Conservation (phyloP, 345 rosid species). For the Laguncularia racemosa region DNA sequence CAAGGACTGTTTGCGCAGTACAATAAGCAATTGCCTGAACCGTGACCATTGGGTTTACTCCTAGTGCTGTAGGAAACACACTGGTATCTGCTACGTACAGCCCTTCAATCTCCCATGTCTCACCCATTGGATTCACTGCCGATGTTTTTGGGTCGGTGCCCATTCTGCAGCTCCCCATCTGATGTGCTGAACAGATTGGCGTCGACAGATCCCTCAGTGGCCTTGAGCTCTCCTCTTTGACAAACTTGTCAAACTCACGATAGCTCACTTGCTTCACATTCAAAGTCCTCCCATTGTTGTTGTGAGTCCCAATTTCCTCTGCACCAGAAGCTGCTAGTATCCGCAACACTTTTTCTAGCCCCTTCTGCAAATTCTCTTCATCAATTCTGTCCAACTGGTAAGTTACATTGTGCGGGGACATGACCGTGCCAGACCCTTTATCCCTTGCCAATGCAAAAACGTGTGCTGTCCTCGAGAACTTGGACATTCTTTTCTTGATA, state of each 20-base stretch:
- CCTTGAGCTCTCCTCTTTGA: conserved; percentile 57
- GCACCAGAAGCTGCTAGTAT: conserved; percentile 74
- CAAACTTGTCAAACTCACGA: conserved; percentile 41
- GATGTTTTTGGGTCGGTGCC: conserved; percentile 49
- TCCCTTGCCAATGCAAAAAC: conserved; percentile 61
- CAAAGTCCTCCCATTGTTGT: conserved; percentile 37
- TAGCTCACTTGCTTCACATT: conserved; percentile 36
- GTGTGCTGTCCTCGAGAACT: conserved; percentile 63
- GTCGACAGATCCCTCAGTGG: conserved; percentile 32
- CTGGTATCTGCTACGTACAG: conserved; percentile 71
- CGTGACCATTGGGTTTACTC: conserved; percentile 85
- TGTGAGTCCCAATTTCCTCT: conserved; percentile 77
- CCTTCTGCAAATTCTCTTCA: conserved; percentile 46
- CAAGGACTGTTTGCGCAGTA: conserved; percentile 52
- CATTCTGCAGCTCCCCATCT: conserved; percentile 93
- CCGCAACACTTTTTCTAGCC: conserved; percentile 51
- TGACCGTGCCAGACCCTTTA: conserved; percentile 48
- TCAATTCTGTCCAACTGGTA: conserved; percentile 41
- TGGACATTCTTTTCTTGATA: conserved; percentile 51
- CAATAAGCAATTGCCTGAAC: conserved; percentile 81
- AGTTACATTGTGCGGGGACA: conserved; percentile 29
- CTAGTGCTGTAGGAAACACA: conserved; percentile 82
- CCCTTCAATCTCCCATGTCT: conserved; percentile 77
- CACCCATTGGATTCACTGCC: conserved; percentile 63
- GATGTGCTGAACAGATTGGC: conserved; percentile 71